Evolutionary conservation across 2,329 filamentous ascomycete genomes (phyloP), one percentile per base, ranked within the genome.

Genomic region (Claviceps africana): DNA sequence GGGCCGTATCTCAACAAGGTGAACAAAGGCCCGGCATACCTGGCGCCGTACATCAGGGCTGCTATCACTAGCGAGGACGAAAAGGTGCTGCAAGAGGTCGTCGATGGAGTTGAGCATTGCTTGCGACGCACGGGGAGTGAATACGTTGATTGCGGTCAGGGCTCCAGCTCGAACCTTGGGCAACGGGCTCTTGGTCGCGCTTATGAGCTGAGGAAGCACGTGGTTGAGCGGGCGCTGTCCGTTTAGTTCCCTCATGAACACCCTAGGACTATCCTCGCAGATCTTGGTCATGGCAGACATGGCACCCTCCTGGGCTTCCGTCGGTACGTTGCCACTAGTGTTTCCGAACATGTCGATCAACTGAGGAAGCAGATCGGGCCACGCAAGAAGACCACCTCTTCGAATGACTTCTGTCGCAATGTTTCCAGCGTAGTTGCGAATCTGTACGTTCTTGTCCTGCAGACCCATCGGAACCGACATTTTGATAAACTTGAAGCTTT

Each of bases 261-360:
- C 76, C 64, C 86, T 88, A 62, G 81, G 83, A 70, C 95, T 96
- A 70, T 98, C 93, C 69, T 98, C 93, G 69, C 93, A 98, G 56
- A 98, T 90, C 74, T 97, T 97, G 65, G 85, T 75, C 67, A 98
- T 75, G 47, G 93, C 90, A 48, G 86, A 82, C 86, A 97, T 95
- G 59, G 88, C 90, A 55, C 90, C 90, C 66, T 98, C 91, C 64
- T 96, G 89, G 13, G 85, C 83, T 62, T 87, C 79, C 44, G 77
- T 71, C 7, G 87, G 73, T 22, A 82, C 73, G 56, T 84, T 81
- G 42, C 86, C 84, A 46, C 72, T 74, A 52, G 81, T 71, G 67
- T 95, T 94, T 58, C 79, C 78, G 56, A 95, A 80, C 67, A 95
- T 76, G 52, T 81, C 76, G 58, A 97, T 70, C 21, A 98, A 76